Conservation (phyloP, 805 yeast genomes). For the Candida loeiensis region DNA sequence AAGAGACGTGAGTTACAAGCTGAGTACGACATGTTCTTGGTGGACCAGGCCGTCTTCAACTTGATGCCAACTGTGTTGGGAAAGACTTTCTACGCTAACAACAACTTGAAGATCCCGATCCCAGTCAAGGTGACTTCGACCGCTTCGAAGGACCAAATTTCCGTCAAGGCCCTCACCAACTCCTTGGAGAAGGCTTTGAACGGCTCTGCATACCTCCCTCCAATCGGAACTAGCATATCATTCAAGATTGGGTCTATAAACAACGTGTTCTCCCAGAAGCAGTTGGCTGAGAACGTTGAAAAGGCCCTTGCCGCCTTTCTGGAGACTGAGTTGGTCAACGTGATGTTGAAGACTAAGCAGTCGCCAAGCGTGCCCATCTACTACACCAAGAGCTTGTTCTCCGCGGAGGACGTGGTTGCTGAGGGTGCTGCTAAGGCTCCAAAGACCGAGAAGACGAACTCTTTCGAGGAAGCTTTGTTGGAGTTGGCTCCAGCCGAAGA, state of each 20-base stretch:
- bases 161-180: slow-evolving; percentile 47
- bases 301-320: slow-evolving; percentile 50
- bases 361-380: slow-evolving; percentile 88
- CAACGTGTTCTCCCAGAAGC: slow-evolving; percentile 36
- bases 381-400: slow-evolving; percentile 54
- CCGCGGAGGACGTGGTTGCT: slow-evolving; percentile 47
- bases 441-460: slow-evolving; percentile 21
- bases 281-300: slow-evolving; percentile 58
- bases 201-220: slow-evolving; percentile 61
- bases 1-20: slow-evolving; percentile 70
- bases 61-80: slow-evolving; percentile 83
- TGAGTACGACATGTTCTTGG: slow-evolving; percentile 72
- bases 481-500: slow-evolving; percentile 78
- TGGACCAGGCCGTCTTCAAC: slow-evolving; percentile 79
- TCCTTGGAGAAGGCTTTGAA: slow-evolving; percentile 56
- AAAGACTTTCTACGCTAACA: slow-evolving; percentile 60
- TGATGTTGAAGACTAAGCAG: slow-evolving; percentile 59
- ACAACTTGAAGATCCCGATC: slow-evolving; percentile 57
- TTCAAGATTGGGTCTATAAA: slow-evolving; percentile 62
- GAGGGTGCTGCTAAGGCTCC: slow-evolving; percentile 21
- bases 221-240: slow-evolving; percentile 67
- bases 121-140: slow-evolving; percentile 48
- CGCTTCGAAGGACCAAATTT: slow-evolving; percentile 40
- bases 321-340: slow-evolving; percentile 47
- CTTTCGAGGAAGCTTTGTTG: slow-evolving; percentile 71